phyloP scores from a whole-genome alignment of 257 asterid species.

The Solanum rostratum region DNA sequence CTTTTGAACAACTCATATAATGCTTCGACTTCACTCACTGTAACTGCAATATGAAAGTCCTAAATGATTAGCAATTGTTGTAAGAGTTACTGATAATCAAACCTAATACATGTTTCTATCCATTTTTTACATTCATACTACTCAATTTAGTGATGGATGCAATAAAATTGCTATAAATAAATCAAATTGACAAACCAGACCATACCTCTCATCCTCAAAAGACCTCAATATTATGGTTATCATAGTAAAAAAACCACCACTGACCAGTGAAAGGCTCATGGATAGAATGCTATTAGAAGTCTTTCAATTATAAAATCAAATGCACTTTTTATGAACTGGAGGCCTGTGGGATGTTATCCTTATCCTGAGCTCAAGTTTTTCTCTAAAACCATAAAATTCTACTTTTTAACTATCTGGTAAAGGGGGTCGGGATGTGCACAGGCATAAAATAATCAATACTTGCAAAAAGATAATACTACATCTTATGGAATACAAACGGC shows the following conservation, averaged over 20 bases:
- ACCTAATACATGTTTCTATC: neutral
- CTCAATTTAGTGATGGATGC: neutral
- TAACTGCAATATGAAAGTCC: conserved; percentile 9
- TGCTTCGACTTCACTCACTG: conserved; percentile 18
- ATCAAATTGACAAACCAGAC: neutral
- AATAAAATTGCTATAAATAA: neutral
- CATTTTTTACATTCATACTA: neutral
- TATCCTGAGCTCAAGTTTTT: neutral
- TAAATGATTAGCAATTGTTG: neutral
- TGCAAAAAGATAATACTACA: neutral
- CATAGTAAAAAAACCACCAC: neutral
- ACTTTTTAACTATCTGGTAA: neutral
- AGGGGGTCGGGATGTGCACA: neutral
- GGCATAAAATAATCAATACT: neutral
- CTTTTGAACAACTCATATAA: conserved; percentile 13
- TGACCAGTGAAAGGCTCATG: neutral
- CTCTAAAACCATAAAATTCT: neutral
- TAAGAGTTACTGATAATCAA: neutral
- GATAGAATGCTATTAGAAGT: neutral
- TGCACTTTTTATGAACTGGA: neutral
- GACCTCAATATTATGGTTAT: neutral
- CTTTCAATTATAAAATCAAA: neutral
- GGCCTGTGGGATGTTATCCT: neutral
- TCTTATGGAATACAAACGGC: neutral
- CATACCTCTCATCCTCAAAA: neutral